Evolutionary conservation across 73 alveolate species (phyloP).

Genomic region (Durusdinium trenchii): DNA sequence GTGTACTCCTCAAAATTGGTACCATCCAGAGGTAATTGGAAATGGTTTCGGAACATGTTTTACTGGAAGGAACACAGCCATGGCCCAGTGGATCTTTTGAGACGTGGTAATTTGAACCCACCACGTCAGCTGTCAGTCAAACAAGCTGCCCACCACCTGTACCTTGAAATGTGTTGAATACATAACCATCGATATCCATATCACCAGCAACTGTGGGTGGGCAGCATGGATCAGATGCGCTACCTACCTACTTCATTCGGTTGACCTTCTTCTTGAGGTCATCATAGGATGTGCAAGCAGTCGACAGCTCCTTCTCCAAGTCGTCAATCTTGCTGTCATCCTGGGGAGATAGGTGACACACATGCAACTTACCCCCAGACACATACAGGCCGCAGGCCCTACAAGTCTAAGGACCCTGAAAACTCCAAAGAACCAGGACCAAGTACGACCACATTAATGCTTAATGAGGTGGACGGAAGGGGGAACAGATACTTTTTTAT

Average conservation of each 20-base stretch:
- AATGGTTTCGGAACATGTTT: background rate
- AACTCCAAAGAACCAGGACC: background rate
- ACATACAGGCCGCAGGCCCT: background rate
- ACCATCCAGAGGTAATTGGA: too few species aligned
- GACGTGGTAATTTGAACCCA: background rate
- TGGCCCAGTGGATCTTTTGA: background rate
- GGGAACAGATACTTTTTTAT: too few species aligned
- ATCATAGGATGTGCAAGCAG: background rate
- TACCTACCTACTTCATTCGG: background rate
- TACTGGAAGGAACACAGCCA: background rate
- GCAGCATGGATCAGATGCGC: background rate
- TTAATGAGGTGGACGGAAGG: too few species aligned
- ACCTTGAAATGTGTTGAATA: background rate
- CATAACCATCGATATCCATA: too few species aligned
- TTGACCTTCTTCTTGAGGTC: background rate
- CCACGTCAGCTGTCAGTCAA: background rate
- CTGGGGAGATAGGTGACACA: background rate
- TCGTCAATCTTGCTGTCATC: background rate
- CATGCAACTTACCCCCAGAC: background rate
- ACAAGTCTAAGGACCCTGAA: background rate
- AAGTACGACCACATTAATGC: too few species aligned
- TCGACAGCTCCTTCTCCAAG: background rate
- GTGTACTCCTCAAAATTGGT: too few species aligned
- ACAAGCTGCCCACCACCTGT: too few species aligned
- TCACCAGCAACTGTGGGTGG: too few species aligned